Evolutionary conservation across 805 yeast species (phyloP).

Genomic region (Myxozyma kluyveri): DNA sequence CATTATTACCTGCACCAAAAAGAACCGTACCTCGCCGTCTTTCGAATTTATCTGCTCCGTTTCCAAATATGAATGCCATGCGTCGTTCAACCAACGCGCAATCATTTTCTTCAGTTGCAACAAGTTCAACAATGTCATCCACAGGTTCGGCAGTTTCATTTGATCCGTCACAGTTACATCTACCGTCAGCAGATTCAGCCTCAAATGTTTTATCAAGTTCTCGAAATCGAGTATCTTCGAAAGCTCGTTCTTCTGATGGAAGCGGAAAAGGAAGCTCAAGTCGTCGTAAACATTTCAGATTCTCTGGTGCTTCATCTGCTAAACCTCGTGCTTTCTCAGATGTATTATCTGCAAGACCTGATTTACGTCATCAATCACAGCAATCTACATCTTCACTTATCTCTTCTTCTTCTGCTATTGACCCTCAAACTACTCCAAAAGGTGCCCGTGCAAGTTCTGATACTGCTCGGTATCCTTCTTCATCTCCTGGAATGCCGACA

Average conservation of each 20-base stretch:
- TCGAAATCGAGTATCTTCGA: neutral
- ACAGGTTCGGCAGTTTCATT: neutral
- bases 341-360: too few relatives aligned
- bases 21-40: too few relatives aligned
- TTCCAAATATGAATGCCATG: too few relatives aligned
- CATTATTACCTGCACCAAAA: neutral
- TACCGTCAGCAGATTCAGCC: too few relatives aligned
- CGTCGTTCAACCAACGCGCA: too few relatives aligned
- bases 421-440: slow-evolving; percentile 3
- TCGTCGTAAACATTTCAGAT: neutral
- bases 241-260: neutral
- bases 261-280: neutral
- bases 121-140: neutral
- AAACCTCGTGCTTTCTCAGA: too few relatives aligned
- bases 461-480: neutral
- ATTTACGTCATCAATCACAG: too few relatives aligned
- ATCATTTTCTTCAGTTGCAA: slow-evolving; percentile 1
- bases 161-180: neutral
- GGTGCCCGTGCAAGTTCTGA: slow-evolving; percentile 5
- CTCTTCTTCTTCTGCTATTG: neutral
- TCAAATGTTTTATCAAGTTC: too few relatives aligned
- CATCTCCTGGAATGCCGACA: neutral
- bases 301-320: neutral
- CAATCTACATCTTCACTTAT: too few relatives aligned
- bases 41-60: too few relatives aligned